Percentiles rank a stretch among this genome's conserved stretches.
Conservation (phyloP, 2,329 filamentous ascomycete species). For the Scedosporium aurantiacum region DNA sequence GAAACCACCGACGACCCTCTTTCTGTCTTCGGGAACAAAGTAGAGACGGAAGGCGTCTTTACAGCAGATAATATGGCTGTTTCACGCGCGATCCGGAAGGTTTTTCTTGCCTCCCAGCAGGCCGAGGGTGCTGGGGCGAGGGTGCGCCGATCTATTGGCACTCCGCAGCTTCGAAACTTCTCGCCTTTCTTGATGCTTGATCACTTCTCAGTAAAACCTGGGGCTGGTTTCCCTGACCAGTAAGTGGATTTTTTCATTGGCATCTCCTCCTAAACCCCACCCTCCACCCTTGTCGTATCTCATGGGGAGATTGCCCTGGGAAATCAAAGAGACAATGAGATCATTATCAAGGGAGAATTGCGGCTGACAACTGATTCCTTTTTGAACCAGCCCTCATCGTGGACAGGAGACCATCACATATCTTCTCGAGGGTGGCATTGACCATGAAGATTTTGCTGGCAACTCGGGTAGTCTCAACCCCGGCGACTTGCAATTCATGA, state of each 20-base stretch:
- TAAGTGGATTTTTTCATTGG: constrained; percentile 14
- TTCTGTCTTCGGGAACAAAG: constrained; percentile 10
- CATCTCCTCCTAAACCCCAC: not conserved
- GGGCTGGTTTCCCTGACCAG: constrained; percentile 86
- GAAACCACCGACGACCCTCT: constrained; percentile 8
- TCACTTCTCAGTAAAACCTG: constrained; percentile 70
- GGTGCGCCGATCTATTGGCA: constrained; percentile 81
- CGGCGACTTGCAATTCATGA: constrained; percentile 98
- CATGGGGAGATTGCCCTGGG: not conserved
- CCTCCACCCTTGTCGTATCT: not conserved
- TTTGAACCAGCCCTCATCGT: constrained; percentile 41
- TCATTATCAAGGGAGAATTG: not conserved
- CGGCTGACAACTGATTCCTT: constrained; percentile 1
- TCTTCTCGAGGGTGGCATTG: constrained; percentile 70
- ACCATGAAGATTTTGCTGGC: constrained; percentile 88
- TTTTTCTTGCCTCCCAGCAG: constrained; percentile 76
- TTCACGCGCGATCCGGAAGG: constrained; percentile 67
- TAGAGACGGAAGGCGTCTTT: constrained; percentile 13
- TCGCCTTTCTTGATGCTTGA: constrained; percentile 95
- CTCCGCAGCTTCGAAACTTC: constrained; percentile 70
- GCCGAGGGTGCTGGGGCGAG: constrained; percentile 78
- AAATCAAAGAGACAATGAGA: not conserved
- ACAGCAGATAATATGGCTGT: constrained; percentile 47
- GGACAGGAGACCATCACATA: constrained; percentile 88
- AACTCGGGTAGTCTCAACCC: constrained; percentile 71